Evolutionary conservation across 176 grass and related monocot genomes (phyloP).

Genomic region (Cymbopogon citratus): DNA sequence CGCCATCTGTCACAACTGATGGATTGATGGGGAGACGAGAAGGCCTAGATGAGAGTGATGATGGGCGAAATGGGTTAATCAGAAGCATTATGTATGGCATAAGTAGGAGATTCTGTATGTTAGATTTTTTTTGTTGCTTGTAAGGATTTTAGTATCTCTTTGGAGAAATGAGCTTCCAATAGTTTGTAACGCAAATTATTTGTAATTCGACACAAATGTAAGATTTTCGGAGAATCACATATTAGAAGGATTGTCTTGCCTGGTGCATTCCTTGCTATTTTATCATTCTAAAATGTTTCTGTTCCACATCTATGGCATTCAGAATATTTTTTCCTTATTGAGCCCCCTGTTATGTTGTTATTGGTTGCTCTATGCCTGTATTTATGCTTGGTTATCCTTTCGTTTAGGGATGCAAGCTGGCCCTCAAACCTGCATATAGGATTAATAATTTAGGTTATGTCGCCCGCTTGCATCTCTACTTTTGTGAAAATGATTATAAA

Average conservation of each 20-base stretch:
- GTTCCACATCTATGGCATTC: background rate
- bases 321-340: background rate
- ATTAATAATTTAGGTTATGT: no score
- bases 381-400: background rate
- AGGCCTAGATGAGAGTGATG: no score
- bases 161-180: background rate
- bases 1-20: no score
- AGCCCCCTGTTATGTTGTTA: background rate
- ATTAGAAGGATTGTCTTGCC: background rate
- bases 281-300: background rate
- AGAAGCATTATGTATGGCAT: no score
- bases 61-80: no score
- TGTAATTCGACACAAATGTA: background rate
- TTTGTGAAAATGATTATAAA: background rate
- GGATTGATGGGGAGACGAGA: no score
- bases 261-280: background rate
- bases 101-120: background rate
- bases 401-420: no score
- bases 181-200: background rate
- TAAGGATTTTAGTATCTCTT: background rate
- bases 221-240: background rate
- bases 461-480: no score
- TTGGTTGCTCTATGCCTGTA: background rate
- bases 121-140: slow-evolving; percentile 19
- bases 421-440: no score